Conservation (phyloP, 495 filamentous ascomycete genomes). For the Trichoderma virens region DNA sequence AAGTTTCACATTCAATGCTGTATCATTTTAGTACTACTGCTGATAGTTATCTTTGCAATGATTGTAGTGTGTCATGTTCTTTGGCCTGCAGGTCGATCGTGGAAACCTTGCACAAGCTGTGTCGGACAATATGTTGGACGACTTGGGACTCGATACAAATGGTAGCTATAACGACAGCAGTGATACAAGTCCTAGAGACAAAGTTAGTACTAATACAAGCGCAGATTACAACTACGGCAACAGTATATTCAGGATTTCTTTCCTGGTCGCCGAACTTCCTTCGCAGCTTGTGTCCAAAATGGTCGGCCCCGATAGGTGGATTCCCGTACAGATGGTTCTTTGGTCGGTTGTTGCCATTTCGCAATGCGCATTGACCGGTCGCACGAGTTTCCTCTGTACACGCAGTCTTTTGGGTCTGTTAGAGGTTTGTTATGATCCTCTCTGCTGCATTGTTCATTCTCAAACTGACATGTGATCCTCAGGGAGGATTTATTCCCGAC, state of each 20-base stretch:
- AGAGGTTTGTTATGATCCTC: conserved; percentile 48
- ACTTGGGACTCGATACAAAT: conserved; percentile 54
- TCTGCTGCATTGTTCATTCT: not conserved
- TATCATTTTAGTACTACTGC: not conserved
- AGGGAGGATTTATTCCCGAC: conserved; percentile 4
- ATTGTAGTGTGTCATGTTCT: conserved; percentile 13
- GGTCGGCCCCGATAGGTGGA: conserved; percentile 78
- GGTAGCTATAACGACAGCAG: conserved; percentile 39
- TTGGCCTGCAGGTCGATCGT: conserved; percentile 17
- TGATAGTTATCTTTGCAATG: not conserved
- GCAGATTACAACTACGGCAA: conserved; percentile 16
- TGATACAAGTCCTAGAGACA: not conserved
- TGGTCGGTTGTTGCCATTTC: conserved; percentile 67
- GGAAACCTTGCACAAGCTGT: conserved; percentile 20
- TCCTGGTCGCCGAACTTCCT: conserved; percentile 63
- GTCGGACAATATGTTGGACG: conserved; percentile 55
- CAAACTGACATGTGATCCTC: not conserved
- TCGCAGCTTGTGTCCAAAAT: conserved; percentile 67
- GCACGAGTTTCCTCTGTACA: conserved; percentile 53
- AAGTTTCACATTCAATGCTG: conserved; percentile 11
- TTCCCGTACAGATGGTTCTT: conserved; percentile 70
- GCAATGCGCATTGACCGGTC: conserved; percentile 58
- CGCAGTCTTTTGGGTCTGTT: conserved; percentile 63
- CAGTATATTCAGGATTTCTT: conserved; percentile 60
- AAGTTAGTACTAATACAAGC: not conserved